Percentiles rank a stretch among this genome's conserved stretches.
phyloP scores from a whole-genome alignment of 306 rosid species.

The Cucumis sativus region DNA sequence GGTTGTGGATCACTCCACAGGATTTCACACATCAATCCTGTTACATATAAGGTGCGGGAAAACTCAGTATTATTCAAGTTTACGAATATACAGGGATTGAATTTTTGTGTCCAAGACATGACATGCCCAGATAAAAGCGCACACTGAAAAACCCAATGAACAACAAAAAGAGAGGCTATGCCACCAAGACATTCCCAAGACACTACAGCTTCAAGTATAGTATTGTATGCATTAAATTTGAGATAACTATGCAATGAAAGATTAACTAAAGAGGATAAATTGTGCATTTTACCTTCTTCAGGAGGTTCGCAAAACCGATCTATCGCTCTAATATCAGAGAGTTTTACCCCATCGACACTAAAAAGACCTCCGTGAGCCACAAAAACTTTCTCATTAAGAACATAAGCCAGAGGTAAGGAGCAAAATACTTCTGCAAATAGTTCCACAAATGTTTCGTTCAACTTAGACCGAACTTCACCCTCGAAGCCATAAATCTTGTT shows the following conservation, averaged over 20 bases:
- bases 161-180: not conserved
- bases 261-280: not conserved
- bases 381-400: slow-evolving; percentile 71
- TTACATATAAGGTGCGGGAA: slow-evolving; percentile 1
- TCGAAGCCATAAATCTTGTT: slow-evolving; percentile 99
- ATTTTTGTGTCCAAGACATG: not conserved
- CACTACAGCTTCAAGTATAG: not conserved
- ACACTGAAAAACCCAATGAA: not conserved
- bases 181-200: not conserved
- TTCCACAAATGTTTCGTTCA: slow-evolving; percentile 81
- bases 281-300: slow-evolving; percentile 61
- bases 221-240: not conserved
- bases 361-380: slow-evolving; percentile 98
- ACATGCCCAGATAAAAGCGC: not conserved
- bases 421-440: slow-evolving; percentile 96
- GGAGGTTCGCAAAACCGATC: slow-evolving; percentile 99
- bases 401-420: slow-evolving; percentile 85
- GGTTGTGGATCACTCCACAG: slow-evolving; percentile 99
- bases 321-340: slow-evolving; percentile 66
- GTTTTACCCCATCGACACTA: slow-evolving; percentile 94
- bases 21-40: slow-evolving; percentile 97
- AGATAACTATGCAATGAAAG: not conserved
- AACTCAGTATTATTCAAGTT: not conserved
- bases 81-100: not conserved
- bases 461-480: slow-evolving; percentile 91